These are phyloP conservation scores for Candida easanensis DNA, from an alignment of 805 yeast genomes.

Conservation along the genomic window DNA sequence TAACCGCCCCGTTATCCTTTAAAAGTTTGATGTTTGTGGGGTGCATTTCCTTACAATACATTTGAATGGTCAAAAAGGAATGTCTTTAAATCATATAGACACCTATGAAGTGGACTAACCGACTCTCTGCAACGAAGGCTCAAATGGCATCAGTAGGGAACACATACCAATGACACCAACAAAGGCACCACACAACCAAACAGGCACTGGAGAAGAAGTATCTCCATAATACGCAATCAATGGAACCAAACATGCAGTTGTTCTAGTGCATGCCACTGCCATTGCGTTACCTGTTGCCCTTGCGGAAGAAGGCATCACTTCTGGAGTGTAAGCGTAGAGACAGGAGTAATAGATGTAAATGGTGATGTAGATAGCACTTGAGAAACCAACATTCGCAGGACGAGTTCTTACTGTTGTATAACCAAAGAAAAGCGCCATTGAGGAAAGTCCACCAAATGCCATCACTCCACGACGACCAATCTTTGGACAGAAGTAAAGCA, in stretches of 20 bases:
- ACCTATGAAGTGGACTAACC: too few relatives aligned
- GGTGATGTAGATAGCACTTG: constrained; percentile 30
- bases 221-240: constrained; percentile 41
- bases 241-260: constrained; percentile 55
- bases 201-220: constrained; percentile 10
- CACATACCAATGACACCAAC: constrained; percentile 38
- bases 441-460: constrained; percentile 45
- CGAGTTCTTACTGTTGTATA: constrained; percentile 60
- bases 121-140: constrained; percentile 34
- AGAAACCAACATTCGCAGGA: constrained; percentile 46
- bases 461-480: constrained; percentile 60
- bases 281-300: constrained; percentile 61
- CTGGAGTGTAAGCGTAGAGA: constrained; percentile 65
- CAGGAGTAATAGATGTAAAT: constrained; percentile 54
- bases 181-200: constrained; percentile 12
- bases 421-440: constrained; percentile 58
- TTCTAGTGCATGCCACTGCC: constrained; percentile 51
- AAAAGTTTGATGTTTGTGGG: too few relatives aligned
- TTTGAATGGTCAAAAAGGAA: too few relatives aligned
- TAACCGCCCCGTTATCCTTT: too few relatives aligned
- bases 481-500: constrained; percentile 12
- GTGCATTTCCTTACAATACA: too few relatives aligned
- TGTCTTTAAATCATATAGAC: too few relatives aligned
- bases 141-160: constrained; percentile 45
- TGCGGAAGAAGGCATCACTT: constrained; percentile 50